These are phyloP conservation scores for Alloascoidea hylecoeti DNA, from an alignment of 805 yeast species.

Conservation along the genomic window DNA sequence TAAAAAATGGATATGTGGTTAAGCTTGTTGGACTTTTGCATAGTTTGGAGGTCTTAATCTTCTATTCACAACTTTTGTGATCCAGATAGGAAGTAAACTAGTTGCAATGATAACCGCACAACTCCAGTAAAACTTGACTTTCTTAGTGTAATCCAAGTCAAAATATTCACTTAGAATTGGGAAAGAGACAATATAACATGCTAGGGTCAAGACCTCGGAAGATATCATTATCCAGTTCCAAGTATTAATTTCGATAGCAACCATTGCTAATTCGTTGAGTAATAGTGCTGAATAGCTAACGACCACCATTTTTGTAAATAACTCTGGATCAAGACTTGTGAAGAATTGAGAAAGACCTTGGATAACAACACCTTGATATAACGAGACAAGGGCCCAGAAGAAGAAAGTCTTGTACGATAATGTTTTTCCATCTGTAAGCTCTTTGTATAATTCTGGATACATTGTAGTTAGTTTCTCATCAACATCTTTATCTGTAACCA, in stretches of 20 bases:
- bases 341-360: slow-evolving; percentile 73
- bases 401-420: slow-evolving; percentile 79
- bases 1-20: slow-evolving; percentile 1
- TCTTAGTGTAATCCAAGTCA: slow-evolving; percentile 47
- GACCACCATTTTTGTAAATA: slow-evolving; percentile 70
- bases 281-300: slow-evolving; percentile 70
- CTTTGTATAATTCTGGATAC: slow-evolving; percentile 92
- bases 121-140: slow-evolving; percentile 58
- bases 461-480: slow-evolving; percentile 77
- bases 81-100: slow-evolving; percentile 84
- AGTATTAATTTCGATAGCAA: slow-evolving; percentile 77
- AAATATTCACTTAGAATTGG: slow-evolving; percentile 87
- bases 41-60: slow-evolving; percentile 85
- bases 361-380: slow-evolving; percentile 83
- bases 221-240: slow-evolving; percentile 75
- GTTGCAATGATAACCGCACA: slow-evolving; percentile 44
- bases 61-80: slow-evolving; percentile 60
- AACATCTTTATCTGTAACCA: slow-evolving; percentile 85
- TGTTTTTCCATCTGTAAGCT: slow-evolving; percentile 77
- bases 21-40: slow-evolving; percentile 87
- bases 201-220: slow-evolving; percentile 57
- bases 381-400: slow-evolving; percentile 78
- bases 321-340: slow-evolving; percentile 38
- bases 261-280: slow-evolving; percentile 85
- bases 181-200: slow-evolving; percentile 53